Evolutionary conservation across 140 eudicot species (phyloP), one percentile per base, ranked within the genome.

Genomic region (Erigeron philadelphicus): DNA sequence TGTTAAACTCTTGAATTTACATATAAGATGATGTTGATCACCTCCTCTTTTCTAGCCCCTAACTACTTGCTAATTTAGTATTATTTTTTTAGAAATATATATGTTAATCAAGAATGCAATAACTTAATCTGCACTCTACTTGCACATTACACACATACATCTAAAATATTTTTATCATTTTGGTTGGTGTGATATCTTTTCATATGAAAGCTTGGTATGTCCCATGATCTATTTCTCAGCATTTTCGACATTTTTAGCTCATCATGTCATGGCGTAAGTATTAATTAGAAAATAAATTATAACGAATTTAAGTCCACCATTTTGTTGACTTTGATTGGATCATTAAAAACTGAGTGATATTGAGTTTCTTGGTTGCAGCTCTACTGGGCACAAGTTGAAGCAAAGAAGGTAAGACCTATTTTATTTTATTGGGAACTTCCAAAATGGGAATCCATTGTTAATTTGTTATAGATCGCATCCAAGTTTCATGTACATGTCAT

Each of bases 251-350:
- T 31, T 31, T 31, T 31, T 31, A 31, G 38, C 3, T 5, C 38
- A 31, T 31, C 38, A 31, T 31, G 38, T 31, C 38, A 31, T 31
- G 38, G 38, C 38, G 38, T 31, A 31, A 31, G 38, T 31, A 31
- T 31, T 31, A 31, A 31, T 31, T 31, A 31, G 5, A 31, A 31
- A 3, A 2, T 2, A 31, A 31, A 3, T 2, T 2, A 31, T 31
- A 31, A 31, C 3, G 38, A 31, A 31, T 31, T 31, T 31, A 31
- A 31, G 38, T 31, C 38, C 38, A 31, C 38, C 50, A 11, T 45
- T 45, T 45, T 60, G 66, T 70, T 70, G 74, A 70, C 74, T 70
- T 70, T 31, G 38, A 31, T 31, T 31, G 38, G 38, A 31, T 31
- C 3, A 31, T 1, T 31, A 31, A 31, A 31, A 31, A 31, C 5